These are phyloP conservation scores for Eruca vesicaria DNA, from an alignment of 441 rosid genomes.

Conservation along the genomic window DNA sequence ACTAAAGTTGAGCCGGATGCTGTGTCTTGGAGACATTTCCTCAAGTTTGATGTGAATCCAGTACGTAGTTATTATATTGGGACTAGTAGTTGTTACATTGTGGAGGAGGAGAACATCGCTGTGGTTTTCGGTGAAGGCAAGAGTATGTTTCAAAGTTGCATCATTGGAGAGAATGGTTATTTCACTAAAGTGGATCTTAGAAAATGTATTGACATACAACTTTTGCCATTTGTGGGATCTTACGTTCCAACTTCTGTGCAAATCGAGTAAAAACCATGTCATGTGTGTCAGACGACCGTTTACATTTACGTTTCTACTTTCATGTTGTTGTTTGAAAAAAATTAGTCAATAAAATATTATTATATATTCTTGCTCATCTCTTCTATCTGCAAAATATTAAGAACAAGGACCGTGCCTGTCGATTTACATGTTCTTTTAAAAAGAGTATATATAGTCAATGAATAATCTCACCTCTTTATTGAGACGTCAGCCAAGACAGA, in stretches of 20 bases:
- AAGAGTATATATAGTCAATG: too few species aligned
- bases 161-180: neutral
- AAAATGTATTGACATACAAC: neutral
- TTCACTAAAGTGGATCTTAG: neutral
- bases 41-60: neutral
- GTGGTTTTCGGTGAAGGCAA: neutral
- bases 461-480: too few species aligned
- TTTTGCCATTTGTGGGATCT: neutral
- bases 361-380: too few species aligned
- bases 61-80: neutral
- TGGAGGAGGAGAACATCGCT: neutral
- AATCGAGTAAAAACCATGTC: neutral
- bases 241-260: neutral
- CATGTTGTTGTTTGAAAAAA: neutral
- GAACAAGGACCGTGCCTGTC: too few species aligned
- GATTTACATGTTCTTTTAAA: too few species aligned
- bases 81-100: neutral
- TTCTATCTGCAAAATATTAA: too few species aligned
- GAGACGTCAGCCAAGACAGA: slow-evolving; percentile 99
- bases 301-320: neutral
- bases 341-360: neutral
- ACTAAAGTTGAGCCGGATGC: neutral
- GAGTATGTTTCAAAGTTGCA: neutral
- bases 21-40: neutral
- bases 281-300: neutral